Evolutionary conservation across 768 basidiomycete species (phyloP), one percentile per base, ranked within the genome.

Genomic region (Gymnopilus dilepis): DNA sequence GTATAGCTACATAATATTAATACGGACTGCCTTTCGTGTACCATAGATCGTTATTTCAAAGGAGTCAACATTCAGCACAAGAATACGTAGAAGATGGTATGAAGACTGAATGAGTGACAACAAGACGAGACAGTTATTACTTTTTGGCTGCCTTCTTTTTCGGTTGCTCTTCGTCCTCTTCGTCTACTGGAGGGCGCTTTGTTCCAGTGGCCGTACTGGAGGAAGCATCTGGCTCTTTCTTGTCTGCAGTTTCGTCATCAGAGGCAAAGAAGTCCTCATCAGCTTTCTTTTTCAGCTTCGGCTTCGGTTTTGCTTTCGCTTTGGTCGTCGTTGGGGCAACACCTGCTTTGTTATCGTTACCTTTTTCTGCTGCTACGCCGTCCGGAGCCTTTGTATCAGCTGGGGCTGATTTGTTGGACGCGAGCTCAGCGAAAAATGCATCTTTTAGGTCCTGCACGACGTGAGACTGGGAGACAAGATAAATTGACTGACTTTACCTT

Each of bases 361-460:
- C 42, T 28, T 6, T 12, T 28, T 30, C 31, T 31, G 45, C 53
- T 7, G 38, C 48, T 19, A 33, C 28, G 13, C 50, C 42, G 21
- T 52, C 58, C 3, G 51, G 17, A 21, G 67, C 21, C 21, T 58
- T 58, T 38, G 61, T 62, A 31, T 54, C 38, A 15, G 31, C 40
- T 30, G 53, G 21, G 15, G 28, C 42, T 2, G 55, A 15, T 47
- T 61, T 66, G 22, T 77, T 80, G 9, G 70, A 67, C 28, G 73
- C 68, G 6, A 85, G 63, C 8, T 83, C 81, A n/a, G 82, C 70
- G 64, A 81, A 89, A 69, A 77, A 90, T 11, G 79, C 83, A 26
- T 90, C 86, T 73, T 84, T 89, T 38, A 92, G 74, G 50, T 79
- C 82, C 90, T 92, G 65, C 0, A 24, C 19, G 33, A 40, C 1